Conservation (phyloP, 116 monocot genomes). For the Zostera marina region DNA sequence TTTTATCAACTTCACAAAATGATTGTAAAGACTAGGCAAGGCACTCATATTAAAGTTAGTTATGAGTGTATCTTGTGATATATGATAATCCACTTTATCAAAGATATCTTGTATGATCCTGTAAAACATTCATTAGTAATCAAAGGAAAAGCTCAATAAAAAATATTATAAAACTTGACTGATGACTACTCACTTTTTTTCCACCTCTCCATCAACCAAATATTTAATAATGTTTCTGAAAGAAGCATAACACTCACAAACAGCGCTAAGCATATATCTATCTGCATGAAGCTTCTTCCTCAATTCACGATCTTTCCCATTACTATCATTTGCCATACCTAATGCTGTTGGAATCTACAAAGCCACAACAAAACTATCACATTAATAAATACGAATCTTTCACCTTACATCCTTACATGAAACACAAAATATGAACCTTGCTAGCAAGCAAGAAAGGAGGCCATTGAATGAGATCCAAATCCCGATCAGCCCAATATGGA, state of each 20-base stretch:
- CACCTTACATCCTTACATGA: not conserved
- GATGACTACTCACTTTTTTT: conserved; percentile 37
- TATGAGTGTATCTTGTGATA: conserved; percentile 29
- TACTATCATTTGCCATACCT: conserved; percentile 88
- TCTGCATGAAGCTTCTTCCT: conserved; percentile 57
- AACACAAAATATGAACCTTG: conserved; percentile 44
- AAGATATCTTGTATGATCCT: conserved; percentile 66
- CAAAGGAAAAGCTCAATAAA: not conserved
- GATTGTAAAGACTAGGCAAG: conserved; percentile 44
- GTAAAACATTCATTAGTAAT: not conserved
- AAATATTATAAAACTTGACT: not conserved
- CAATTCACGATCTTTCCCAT: conserved; percentile 61
- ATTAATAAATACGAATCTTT: not conserved
- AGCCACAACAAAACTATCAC: not conserved
- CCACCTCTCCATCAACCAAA: conserved; percentile 42
- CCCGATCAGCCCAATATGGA: conserved; percentile 80
- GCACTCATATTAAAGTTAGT: conserved; percentile 48
- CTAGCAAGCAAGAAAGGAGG: conserved; percentile 96
- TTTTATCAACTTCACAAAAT: conserved; percentile 51
- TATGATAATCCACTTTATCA: conserved; percentile 37
- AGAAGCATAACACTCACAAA: conserved; percentile 78
- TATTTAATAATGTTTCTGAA: conserved; percentile 64
- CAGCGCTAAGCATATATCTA: conserved; percentile 71
- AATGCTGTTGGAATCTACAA: conserved; percentile 82
- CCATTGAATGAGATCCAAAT: conserved; percentile 74